Percentiles rank a stretch among this genome's conserved stretches.
Conservation (phyloP, 1,284 basidiomycete genomes). For the Sanghuangporus sanghuang region DNA sequence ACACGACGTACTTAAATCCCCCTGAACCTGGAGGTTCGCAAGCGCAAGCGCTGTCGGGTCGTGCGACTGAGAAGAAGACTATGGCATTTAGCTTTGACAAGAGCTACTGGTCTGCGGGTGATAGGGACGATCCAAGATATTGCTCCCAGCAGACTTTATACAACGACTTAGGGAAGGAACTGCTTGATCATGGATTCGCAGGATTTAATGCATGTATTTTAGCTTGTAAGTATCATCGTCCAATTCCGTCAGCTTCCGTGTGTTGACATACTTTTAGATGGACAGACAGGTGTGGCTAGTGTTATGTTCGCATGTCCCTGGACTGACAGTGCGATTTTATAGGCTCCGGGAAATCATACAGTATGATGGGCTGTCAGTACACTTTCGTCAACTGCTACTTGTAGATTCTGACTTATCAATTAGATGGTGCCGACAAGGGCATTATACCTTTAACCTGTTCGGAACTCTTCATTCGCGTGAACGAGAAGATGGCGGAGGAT, state of each 20-base stretch:
- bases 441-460: slow-evolving; percentile 96
- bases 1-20: slow-evolving; percentile 86
- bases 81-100: slow-evolving; percentile 94
- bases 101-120: slow-evolving; percentile 92
- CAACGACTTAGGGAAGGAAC: slow-evolving; percentile 90
- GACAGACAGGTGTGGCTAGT: slow-evolving; percentile 70
- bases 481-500: slow-evolving; percentile 59
- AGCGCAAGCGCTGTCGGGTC: slow-evolving; percentile 51
- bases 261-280: slow-evolving; percentile 44
- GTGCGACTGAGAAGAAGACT: slow-evolving; percentile 82
- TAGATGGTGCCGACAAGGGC: slow-evolving; percentile 94
- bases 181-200: slow-evolving; percentile 91
- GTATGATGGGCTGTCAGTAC: slow-evolving; percentile 97
- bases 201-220: slow-evolving; percentile 98
- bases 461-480: slow-evolving; percentile 86
- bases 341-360: slow-evolving; percentile 89
- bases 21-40: slow-evolving; percentile 72
- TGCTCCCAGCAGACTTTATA: slow-evolving; percentile 93
- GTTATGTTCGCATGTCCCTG: neutral
- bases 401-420: slow-evolving; percentile 16
- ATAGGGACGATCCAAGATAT: slow-evolving; percentile 81
- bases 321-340: slow-evolving; percentile 14
- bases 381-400: slow-evolving; percentile 19
- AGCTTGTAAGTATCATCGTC: slow-evolving; percentile 69
- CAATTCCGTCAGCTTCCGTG: slow-evolving; percentile 7